Evolutionary conservation across 1,139 yeast species (phyloP), one percentile per base, ranked within the genome.

Genomic region (Yamadazyma conglobata): DNA sequence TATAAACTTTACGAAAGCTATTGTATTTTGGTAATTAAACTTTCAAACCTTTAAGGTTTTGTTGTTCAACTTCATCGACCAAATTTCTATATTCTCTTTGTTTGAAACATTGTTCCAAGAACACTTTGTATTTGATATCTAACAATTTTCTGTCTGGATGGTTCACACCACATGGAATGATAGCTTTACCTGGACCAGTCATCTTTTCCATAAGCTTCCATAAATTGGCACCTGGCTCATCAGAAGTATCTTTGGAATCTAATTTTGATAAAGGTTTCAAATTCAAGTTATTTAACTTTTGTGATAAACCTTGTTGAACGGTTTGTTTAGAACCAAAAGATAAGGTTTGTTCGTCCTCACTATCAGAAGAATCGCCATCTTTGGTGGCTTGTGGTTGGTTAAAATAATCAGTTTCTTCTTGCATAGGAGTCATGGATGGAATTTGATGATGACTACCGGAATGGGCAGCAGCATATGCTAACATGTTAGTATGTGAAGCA

Each of bases 121-220:
- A 88, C 25, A 91, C 75, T 52, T 76, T 71, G 63, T 87, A 91
- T 60, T 91, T 91, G 24, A 80, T 85, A 39, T 71, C 61, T 52
- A 91, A 70, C 39, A 91, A 68, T 47, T 67, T 68, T 48, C 88
- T 69, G 54, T 86, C 95, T 1, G 85, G 78, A 37, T 73, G 72
- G 24, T 59, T 59, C 7, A 51, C 60, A 10, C 70, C 62, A 18
- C 77, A 63, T 6, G 97, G 97, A 40, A 65, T 56, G 27, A 91
- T 83, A 12, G 80, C 86, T 43, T 71, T 72, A 32, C 96, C 97
- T 10, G 82, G 77, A 11, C 94, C 91, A 4, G 95, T 84, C 68
- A 88, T 71, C 41, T 73, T 70, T 44, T 74, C 73, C 98, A 91
- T 91, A 24, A 83, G 77, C 29, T 77, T 74, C 97, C 97, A 91